Conservation (phyloP, 1,284 basidiomycete genomes). For the Sanguinoderma infundibulare region DNA sequence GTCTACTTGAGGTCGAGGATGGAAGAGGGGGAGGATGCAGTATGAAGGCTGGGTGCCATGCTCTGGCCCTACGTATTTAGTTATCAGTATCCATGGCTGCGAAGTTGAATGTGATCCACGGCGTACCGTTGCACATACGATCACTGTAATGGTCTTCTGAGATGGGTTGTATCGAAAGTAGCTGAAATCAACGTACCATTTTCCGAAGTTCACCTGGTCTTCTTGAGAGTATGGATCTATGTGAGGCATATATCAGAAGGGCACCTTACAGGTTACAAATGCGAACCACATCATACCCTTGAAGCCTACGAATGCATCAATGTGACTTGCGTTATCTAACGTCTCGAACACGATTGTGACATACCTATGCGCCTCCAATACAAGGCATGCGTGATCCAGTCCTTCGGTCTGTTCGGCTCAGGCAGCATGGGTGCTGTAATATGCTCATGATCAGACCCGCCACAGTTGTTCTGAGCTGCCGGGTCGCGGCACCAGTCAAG, state of each 20-base stretch:
- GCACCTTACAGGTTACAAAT: no score
- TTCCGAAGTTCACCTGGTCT: conserved; percentile 54
- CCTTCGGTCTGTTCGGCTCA: conserved; percentile 50
- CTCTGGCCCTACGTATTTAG: conserved; percentile 43
- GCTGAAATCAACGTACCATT: conserved; percentile 52
- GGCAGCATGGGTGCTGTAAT: conserved; percentile 47
- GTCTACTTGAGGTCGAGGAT: no score
- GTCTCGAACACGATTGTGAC: no score
- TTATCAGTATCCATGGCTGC: neutral
- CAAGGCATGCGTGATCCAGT: conserved; percentile 56
- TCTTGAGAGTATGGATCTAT: conserved; percentile 62
- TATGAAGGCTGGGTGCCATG: conserved; percentile 58
- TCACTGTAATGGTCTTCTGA: conserved; percentile 45
- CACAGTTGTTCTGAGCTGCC: conserved; percentile 44
- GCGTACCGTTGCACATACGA: conserved; percentile 55
- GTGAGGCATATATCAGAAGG: no score
- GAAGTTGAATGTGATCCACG: neutral
- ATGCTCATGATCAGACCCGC: conserved; percentile 51
- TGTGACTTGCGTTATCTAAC: no score
- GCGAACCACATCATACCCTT: conserved; percentile 28
- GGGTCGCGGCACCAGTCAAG: conserved; percentile 58
- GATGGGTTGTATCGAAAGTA: neutral
- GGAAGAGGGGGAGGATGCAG: conserved; percentile 60
- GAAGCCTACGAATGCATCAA: conserved; percentile 38
- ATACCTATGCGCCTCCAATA: conserved; percentile 61